Conservation (phyloP, 768 basidiomycete species). For the Sarcodon aspratus region DNA sequence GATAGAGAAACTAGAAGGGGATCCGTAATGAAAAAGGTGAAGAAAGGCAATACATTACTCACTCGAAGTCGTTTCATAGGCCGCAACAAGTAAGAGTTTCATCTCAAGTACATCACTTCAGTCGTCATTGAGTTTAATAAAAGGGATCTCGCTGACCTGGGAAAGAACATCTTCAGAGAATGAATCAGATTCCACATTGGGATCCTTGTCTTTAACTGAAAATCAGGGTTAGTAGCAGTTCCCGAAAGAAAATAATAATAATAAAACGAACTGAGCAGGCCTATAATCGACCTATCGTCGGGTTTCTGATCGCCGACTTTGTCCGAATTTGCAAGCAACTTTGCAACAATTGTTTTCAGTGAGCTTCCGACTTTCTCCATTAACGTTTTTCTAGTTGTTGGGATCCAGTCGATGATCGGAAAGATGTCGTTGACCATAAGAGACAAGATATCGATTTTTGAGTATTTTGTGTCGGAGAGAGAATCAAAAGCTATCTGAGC, state of each 20-base stretch:
- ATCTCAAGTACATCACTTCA: constrained; percentile 12
- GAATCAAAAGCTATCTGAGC: constrained; percentile 19
- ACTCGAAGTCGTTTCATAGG: constrained; percentile 44
- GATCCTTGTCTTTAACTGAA: constrained; percentile 26
- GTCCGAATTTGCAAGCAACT: constrained; percentile 19
- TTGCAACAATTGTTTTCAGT: constrained; percentile 22
- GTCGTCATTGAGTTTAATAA: neutral
- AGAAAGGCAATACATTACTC: constrained; percentile 2
- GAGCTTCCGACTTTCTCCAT: constrained; percentile 15
- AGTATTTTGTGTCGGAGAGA: constrained; percentile 7
- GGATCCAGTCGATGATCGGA: constrained; percentile 21
- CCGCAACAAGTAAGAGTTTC: constrained; percentile 27
- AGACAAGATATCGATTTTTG: constrained; percentile 4
- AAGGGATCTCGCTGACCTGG: constrained; percentile 13
- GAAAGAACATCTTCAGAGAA: constrained; percentile 30
- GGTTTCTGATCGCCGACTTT: constrained; percentile 10
- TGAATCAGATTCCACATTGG: constrained; percentile 18
- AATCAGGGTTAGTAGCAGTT: neutral
- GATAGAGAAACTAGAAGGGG: neutral
- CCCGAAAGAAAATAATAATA: neutral
- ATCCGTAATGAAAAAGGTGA: constrained; percentile 16
- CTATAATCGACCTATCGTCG: constrained; percentile 26
- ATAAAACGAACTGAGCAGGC: constrained; percentile 19
- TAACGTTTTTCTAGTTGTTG: constrained; percentile 16
- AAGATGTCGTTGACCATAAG: constrained; percentile 17